Conservation (phyloP, 495 filamentous ascomycete genomes). For the Diplogelasinospora grovesii region DNA sequence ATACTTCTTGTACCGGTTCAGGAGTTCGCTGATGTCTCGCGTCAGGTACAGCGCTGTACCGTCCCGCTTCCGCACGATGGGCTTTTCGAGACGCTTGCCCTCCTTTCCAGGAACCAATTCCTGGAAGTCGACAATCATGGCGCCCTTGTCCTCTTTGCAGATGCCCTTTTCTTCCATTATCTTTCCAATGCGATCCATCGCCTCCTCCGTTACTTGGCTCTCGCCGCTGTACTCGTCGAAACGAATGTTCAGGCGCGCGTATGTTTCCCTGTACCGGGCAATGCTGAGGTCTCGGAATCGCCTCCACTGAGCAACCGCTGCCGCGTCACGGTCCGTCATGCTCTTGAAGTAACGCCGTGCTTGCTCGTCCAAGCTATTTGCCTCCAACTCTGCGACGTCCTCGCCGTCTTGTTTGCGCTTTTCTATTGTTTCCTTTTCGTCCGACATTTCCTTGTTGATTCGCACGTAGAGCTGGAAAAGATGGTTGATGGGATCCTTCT, state of each 20-base stretch:
- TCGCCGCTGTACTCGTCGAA: slow-evolving; percentile 95
- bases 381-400: slow-evolving; percentile 40
- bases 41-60: slow-evolving; percentile 60
- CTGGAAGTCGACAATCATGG: slow-evolving; percentile 79
- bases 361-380: slow-evolving; percentile 53
- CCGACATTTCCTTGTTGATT: slow-evolving; percentile 51
- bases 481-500: slow-evolving; percentile 55
- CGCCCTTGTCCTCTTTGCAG: slow-evolving; percentile 78
- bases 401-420: slow-evolving; percentile 43
- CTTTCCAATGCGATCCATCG: slow-evolving; percentile 63
- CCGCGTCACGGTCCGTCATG: slow-evolving; percentile 76
- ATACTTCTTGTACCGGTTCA: slow-evolving; percentile 54
- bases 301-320: slow-evolving; percentile 74
- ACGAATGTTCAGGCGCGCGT: slow-evolving; percentile 61
- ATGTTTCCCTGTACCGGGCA: slow-evolving; percentile 60
- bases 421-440: slow-evolving; percentile 48
- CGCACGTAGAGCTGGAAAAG: slow-evolving; percentile 59
- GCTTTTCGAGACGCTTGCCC: slow-evolving; percentile 50
- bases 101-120: slow-evolving; percentile 59
- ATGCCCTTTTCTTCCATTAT: slow-evolving; percentile 66
- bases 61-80: slow-evolving; percentile 53
- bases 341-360: slow-evolving; percentile 78
- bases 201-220: slow-evolving; percentile 78
- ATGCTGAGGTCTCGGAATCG: slow-evolving; percentile 89
- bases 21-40: slow-evolving; percentile 57